Conservation (phyloP, 768 basidiomycete species). For the Tulasnella sp. region DNA sequence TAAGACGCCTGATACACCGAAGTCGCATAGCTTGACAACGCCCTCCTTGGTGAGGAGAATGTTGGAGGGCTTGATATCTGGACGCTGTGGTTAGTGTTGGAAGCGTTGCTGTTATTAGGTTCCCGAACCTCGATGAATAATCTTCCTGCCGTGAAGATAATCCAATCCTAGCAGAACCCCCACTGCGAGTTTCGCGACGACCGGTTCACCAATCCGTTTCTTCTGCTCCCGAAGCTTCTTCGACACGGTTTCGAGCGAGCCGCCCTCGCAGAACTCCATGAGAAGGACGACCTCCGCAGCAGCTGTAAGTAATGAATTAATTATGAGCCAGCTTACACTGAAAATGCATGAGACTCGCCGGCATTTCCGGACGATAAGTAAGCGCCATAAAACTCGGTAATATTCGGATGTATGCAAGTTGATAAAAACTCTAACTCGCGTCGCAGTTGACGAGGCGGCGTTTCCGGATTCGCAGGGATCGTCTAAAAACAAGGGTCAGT, state of each 20-base stretch:
- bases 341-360: slow-evolving; percentile 1
- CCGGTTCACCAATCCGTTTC: slow-evolving; percentile 77
- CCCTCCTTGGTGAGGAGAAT: slow-evolving; percentile 87
- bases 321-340: background rate
- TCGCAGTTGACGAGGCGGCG: slow-evolving; percentile 67
- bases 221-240: slow-evolving; percentile 75
- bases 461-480: slow-evolving; percentile 86
- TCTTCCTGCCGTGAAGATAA: slow-evolving; percentile 85
- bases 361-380: slow-evolving; percentile 37
- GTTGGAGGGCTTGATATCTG: slow-evolving; percentile 90
- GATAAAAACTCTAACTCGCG: slow-evolving; percentile 90
- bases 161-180: slow-evolving; percentile 92
- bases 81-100: background rate
- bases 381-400: slow-evolving; percentile 88
- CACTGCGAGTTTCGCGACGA: slow-evolving; percentile 88
- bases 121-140: slow-evolving; percentile 72
- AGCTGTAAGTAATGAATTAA: background rate
- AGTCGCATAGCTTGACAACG: slow-evolving; percentile 88
- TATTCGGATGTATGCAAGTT: slow-evolving; percentile 77
- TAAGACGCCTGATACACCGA: slow-evolving; percentile 95
- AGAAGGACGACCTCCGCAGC: slow-evolving; percentile 87
- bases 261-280: slow-evolving; percentile 79
- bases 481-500: slow-evolving; percentile 42
- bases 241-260: slow-evolving; percentile 85
- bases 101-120: background rate